Conservation (phyloP, 345 rosid genomes). For the Jatropha curcas region DNA sequence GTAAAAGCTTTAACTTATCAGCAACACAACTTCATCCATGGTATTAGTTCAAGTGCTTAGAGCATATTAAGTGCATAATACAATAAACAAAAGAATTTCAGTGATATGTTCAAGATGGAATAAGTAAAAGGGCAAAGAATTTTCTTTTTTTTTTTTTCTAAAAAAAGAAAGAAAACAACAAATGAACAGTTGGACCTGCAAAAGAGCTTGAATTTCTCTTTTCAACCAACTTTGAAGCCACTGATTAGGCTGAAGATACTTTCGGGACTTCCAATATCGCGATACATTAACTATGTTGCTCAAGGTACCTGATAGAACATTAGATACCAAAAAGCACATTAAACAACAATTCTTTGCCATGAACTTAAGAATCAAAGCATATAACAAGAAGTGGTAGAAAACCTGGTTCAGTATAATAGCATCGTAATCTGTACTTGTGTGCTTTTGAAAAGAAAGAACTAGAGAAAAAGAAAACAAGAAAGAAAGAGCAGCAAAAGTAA, state of each 20-base stretch:
- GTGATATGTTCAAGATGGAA: neutral
- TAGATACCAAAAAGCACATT: slow-evolving; percentile 26
- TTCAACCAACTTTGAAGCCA: slow-evolving; percentile 73
- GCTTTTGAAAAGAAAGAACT: slow-evolving; percentile 67
- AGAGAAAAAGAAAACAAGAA: too few species aligned
- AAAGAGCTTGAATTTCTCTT: slow-evolving; percentile 84
- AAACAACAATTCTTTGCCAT: neutral
- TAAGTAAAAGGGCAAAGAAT: neutral
- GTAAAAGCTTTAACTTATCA: neutral
- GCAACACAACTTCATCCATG: neutral
- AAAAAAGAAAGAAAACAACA: neutral
- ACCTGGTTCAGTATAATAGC: slow-evolving; percentile 79
- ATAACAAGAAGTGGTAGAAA: slow-evolving; percentile 23
- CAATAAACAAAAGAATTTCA: neutral
- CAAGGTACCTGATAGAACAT: slow-evolving; percentile 54
- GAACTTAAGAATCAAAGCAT: slow-evolving; percentile 12
- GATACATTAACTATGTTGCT: slow-evolving; percentile 43
- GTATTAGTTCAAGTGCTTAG: neutral
- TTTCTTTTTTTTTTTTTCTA: too few species aligned
- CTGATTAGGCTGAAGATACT: slow-evolving; percentile 55
- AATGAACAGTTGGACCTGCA: slow-evolving; percentile 51
- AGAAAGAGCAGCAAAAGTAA: neutral
- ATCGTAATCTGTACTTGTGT: slow-evolving; percentile 68
- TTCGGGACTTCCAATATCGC: slow-evolving; percentile 69
- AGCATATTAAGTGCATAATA: neutral